A percentile compares a stretch with the other conserved stretches of the same genome.
Evolutionary conservation across 306 rosid species (phyloP).

Genomic region (Ormosia emarginata): DNA sequence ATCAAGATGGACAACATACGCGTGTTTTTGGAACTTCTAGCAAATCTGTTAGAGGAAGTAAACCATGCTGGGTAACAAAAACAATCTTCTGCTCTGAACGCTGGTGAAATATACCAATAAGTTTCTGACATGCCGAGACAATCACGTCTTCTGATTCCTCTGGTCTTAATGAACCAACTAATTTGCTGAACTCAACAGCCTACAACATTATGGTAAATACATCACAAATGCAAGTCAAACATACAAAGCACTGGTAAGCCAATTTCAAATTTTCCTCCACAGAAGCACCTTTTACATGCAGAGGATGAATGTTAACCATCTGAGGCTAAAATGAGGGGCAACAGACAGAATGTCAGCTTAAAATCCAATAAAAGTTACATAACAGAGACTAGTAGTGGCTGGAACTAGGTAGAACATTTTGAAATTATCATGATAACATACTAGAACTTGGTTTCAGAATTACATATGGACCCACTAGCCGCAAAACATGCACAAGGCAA

Average conservation of each 20-base stretch:
- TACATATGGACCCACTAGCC: not conserved
- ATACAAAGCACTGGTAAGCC: not conserved
- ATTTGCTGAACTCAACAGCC: slow-evolving; percentile 96
- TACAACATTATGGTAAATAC: slow-evolving; percentile 31
- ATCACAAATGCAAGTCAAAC: slow-evolving; percentile 21
- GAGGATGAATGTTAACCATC: not conserved
- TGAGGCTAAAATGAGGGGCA: slow-evolving; percentile 2
- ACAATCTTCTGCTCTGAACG: slow-evolving; percentile 94
- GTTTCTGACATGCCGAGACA: slow-evolving; percentile 87
- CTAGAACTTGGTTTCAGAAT: not conserved
- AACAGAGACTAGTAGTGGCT: not conserved
- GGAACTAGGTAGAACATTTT: not conserved
- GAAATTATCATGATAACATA: not conserved
- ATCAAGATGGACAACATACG: slow-evolving; percentile 50
- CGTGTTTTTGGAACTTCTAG: slow-evolving; percentile 85
- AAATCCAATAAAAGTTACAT: not conserved
- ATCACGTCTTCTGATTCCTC: slow-evolving; percentile 90
- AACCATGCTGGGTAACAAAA: slow-evolving; percentile 89
- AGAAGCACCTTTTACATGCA: slow-evolving; percentile 3
- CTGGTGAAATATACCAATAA: slow-evolving; percentile 72
- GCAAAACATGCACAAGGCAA: not conserved
- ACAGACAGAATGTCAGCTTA: not conserved
- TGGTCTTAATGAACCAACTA: slow-evolving; percentile 75
- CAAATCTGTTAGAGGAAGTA: slow-evolving; percentile 87
- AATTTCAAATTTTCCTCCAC: not conserved